phyloP scores from a whole-genome alignment of 2,329 filamentous ascomycete species.

The Curvularia verruculosa region DNA sequence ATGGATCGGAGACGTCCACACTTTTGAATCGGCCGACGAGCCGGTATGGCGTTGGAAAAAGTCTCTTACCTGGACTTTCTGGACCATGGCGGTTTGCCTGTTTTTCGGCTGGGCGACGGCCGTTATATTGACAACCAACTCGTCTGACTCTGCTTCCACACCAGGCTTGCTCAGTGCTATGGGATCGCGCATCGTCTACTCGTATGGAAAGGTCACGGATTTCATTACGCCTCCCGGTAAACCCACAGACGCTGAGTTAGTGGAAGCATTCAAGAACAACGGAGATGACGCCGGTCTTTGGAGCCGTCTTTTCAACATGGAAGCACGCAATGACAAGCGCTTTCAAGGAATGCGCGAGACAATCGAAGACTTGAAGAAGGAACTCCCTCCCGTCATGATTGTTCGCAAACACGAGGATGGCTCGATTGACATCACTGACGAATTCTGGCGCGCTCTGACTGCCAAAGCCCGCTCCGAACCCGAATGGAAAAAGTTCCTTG shows the following conservation, averaged over 20 bases:
- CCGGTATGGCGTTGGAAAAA: conserved; percentile 24
- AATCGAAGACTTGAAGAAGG: conserved; percentile 24
- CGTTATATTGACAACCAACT: conserved; percentile 5
- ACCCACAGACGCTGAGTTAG: background rate
- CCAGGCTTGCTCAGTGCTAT: conserved; percentile 22
- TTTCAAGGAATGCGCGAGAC: conserved; percentile 23
- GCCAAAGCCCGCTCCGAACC: conserved; percentile 57
- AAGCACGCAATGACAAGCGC: conserved; percentile 16
- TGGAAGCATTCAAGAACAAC: conserved; percentile 10
- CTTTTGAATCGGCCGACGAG: conserved; percentile 19
- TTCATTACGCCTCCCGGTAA: conserved; percentile 26
- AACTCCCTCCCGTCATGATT: conserved; percentile 63
- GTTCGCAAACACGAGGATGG: conserved; percentile 62
- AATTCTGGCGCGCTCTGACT: conserved; percentile 70
- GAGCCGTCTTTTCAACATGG: conserved; percentile 25
- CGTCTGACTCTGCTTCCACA: conserved; percentile 10
- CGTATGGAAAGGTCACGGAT: conserved; percentile 21
- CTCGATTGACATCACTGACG: conserved; percentile 60
- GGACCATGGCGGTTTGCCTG: conserved; percentile 12
- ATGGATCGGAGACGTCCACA: conserved; percentile 27
- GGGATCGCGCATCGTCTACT: conserved; percentile 21
- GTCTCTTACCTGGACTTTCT: conserved; percentile 17
- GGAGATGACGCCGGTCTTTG: conserved; percentile 25
- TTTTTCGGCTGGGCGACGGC: conserved; percentile 6
- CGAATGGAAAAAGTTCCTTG: conserved; percentile 61